phyloP scores from a whole-genome alignment of 106 monocot genomes.

The Acanthochlamys bracteata region DNA sequence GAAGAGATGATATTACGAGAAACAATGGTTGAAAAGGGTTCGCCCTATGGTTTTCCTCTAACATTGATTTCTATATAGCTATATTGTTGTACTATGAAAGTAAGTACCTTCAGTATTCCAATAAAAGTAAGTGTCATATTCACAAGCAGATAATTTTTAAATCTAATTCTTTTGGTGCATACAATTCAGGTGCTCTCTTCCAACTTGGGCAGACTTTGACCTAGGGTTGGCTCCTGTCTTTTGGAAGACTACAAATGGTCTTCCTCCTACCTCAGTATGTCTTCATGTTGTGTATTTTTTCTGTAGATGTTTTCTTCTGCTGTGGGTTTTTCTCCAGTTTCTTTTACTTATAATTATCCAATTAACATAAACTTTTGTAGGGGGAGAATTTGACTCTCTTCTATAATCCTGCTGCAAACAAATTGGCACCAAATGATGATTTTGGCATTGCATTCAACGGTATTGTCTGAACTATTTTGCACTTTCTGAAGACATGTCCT shows the following conservation, averaged over 20 bases:
- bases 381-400: conserved; percentile 74
- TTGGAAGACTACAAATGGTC: conserved; percentile 88
- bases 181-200: conserved; percentile 44
- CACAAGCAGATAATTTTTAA: not conserved
- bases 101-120: no score
- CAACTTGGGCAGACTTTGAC: conserved; percentile 89
- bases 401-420: conserved; percentile 77
- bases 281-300: not conserved
- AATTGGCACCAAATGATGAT: conserved; percentile 45
- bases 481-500: conserved; percentile 3
- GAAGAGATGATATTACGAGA: no score
- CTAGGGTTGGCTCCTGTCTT: conserved; percentile 70
- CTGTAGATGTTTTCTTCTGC: not conserved
- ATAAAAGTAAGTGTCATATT: no score
- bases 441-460: conserved; percentile 89
- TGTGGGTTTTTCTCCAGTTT: not conserved
- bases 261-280: conserved; percentile 81
- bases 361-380: conserved; percentile 28
- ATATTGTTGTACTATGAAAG: no score
- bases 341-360: not conserved
- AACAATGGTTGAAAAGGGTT: no score
- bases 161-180: not conserved
- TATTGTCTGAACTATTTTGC: conserved; percentile 7
- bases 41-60: no score
- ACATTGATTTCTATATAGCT: no score